Conservation (phyloP, 2,329 filamentous ascomycete genomes). For the Aspergillus sp. region DNA sequence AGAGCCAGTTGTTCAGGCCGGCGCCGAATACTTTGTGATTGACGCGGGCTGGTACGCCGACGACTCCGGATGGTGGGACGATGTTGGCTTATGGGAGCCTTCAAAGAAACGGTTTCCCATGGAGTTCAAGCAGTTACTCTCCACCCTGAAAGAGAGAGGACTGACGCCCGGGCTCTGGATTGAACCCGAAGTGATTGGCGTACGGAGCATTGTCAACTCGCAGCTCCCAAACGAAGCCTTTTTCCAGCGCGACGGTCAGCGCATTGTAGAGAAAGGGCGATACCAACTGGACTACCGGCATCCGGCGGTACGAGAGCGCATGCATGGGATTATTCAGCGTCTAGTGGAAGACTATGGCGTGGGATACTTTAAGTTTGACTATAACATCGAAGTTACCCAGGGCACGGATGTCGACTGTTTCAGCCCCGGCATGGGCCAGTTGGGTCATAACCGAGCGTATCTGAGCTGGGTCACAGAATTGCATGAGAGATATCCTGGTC, state of each 20-base stretch:
- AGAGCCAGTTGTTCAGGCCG: constrained; percentile 22
- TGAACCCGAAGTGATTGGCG: constrained; percentile 36
- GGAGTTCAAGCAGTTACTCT: constrained; percentile 27
- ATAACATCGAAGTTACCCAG: constrained; percentile 36
- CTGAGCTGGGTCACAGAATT: constrained; percentile 29
- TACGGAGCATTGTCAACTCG: constrained; percentile 23
- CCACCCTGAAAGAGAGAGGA: constrained; percentile 21
- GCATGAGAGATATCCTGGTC: constrained; percentile 22
- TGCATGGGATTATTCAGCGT: constrained; percentile 23
- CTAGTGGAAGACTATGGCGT: constrained; percentile 25
- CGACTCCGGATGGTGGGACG: constrained; percentile 36
- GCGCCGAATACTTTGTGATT: constrained; percentile 38
- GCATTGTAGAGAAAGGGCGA: constrained; percentile 30
- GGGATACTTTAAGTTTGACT: constrained; percentile 39
- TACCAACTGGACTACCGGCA: constrained; percentile 36
- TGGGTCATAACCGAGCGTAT: constrained; percentile 34
- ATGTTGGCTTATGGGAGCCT: constrained; percentile 36
- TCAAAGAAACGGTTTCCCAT: constrained; percentile 30
- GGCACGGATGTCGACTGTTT: constrained; percentile 27
- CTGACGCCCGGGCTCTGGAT: constrained; percentile 34
- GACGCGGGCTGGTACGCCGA: constrained; percentile 40
- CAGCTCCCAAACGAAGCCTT: constrained; percentile 30
- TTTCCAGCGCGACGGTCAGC: constrained; percentile 30
- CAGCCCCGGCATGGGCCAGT: constrained; percentile 23
- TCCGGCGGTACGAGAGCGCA: constrained; percentile 17